These are phyloP conservation scores for Dipodascus geniculatus DNA, from an alignment of 805 yeast species.

Conservation along the genomic window DNA sequence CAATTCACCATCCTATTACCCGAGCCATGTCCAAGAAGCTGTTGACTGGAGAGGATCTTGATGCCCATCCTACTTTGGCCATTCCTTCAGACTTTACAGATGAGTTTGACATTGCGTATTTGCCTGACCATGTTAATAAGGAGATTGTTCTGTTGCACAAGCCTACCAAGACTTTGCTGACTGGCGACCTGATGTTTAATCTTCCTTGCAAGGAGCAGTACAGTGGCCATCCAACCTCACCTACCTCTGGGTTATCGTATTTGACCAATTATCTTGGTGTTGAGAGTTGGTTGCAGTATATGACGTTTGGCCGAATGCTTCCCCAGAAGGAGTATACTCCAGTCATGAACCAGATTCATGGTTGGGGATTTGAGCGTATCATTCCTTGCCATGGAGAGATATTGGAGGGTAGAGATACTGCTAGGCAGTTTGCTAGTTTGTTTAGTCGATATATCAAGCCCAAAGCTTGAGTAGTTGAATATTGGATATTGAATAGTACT, in stretches of 20 bases:
- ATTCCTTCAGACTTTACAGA: conserved; percentile 28
- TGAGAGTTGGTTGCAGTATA: conserved; percentile 28
- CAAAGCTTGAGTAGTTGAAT: too few species aligned
- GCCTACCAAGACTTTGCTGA: conserved; percentile 36
- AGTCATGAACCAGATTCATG: conserved; percentile 17
- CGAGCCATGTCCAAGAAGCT: conserved; percentile 1
- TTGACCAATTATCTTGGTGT: conserved; percentile 33
- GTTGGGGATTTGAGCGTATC: conserved; percentile 38
- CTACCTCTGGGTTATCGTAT: conserved; percentile 35
- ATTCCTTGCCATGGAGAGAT: conserved; percentile 53
- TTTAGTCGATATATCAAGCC: background rate
- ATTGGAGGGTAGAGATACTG: conserved; percentile 30
- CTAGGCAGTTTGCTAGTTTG: conserved; percentile 9
- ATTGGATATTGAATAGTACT: too few species aligned
- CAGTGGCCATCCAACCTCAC: conserved; percentile 33
- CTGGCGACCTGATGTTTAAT: conserved; percentile 53
- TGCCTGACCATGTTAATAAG: conserved; percentile 46
- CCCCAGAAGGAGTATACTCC: conserved; percentile 17
- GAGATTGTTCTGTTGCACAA: conserved; percentile 44
- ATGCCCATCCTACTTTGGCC: conserved; percentile 2
- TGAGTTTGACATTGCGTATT: conserved; percentile 42
- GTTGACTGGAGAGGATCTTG: background rate
- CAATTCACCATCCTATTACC: conserved; percentile 5
- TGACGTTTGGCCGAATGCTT: conserved; percentile 11
- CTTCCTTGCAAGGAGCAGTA: conserved; percentile 40